A percentile compares a stretch with the other conserved stretches of the same genome.
Evolutionary conservation across 192 early-diverging fungal species (phyloP).

Genomic region (Umbelopsis sp.): DNA sequence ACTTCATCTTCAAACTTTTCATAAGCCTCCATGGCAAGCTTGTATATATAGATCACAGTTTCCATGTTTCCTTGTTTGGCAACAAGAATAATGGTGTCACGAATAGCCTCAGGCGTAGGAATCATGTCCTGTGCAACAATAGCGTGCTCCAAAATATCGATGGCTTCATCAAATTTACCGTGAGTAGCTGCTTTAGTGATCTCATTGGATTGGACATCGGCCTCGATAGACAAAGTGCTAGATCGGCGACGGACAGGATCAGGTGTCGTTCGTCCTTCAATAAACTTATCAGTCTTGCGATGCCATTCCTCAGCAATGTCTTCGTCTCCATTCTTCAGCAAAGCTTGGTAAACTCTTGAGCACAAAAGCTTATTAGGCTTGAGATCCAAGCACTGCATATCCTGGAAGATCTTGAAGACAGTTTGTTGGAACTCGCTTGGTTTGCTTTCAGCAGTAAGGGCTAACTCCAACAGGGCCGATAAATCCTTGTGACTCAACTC

Average conservation of each 20-base stretch:
- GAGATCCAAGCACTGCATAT: constrained; percentile 24
- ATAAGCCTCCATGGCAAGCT: background rate
- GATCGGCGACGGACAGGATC: constrained; percentile 1
- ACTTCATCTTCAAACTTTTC: background rate
- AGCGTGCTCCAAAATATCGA: constrained; percentile 21
- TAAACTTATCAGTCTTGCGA: background rate
- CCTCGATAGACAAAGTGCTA: constrained; percentile 1
- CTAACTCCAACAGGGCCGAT: constrained; percentile 21
- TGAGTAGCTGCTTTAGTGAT: constrained; percentile 17
- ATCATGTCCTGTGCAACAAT: constrained; percentile 27
- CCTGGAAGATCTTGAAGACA: constrained; percentile 22
- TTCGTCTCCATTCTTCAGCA: background rate
- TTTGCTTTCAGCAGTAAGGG: background rate
- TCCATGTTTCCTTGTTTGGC: constrained; percentile 29
- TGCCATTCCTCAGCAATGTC: background rate
- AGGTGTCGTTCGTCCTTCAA: constrained; percentile 11
- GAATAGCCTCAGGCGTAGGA: constrained; percentile 32
- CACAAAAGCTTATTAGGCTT: constrained; percentile 12
- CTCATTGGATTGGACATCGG: constrained; percentile 29
- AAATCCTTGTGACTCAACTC: background rate
- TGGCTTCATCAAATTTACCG: constrained; percentile 27
- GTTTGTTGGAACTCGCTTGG: background rate
- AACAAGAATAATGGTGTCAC: constrained; percentile 35
- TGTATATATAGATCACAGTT: constrained; percentile 16
- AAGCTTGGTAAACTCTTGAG: constrained; percentile 11